Evolutionary conservation across 805 yeast genomes (phyloP).

Genomic region (Candida coleopterorum): DNA sequence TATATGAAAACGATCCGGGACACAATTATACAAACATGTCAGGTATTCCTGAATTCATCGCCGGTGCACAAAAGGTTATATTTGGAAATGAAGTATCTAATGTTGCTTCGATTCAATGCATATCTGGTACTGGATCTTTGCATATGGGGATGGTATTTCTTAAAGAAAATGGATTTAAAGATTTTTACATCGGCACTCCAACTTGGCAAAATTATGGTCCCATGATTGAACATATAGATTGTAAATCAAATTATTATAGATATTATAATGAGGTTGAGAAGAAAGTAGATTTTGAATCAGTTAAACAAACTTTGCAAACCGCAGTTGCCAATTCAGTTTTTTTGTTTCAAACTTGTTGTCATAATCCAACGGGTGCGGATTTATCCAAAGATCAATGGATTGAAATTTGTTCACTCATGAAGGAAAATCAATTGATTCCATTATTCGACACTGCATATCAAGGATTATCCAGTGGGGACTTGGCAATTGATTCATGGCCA

Average conservation of each 20-base stretch:
- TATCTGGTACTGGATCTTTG: slow-evolving; percentile 40
- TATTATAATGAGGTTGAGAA: slow-evolving; percentile 28
- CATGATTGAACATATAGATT: slow-evolving; percentile 30
- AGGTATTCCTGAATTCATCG: slow-evolving; percentile 35
- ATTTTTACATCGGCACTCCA: slow-evolving; percentile 35
- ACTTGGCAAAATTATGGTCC: slow-evolving; percentile 37
- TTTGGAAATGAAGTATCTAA: slow-evolving; percentile 27
- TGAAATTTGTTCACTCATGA: slow-evolving; percentile 21
- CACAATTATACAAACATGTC: slow-evolving; percentile 41
- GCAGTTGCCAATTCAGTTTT: slow-evolving; percentile 34
- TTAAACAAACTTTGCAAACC: slow-evolving; percentile 20
- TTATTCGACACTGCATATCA: slow-evolving; percentile 40
- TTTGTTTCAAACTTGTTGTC: slow-evolving; percentile 40
- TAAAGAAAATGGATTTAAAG: slow-evolving; percentile 17
- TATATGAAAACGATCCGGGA: slow-evolving; percentile 35
- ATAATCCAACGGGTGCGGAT: slow-evolving; percentile 43
- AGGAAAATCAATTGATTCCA: slow-evolving; percentile 22
- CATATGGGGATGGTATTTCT: slow-evolving; percentile 33
- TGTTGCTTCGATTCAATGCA: slow-evolving; percentile 33
- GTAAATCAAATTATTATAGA: slow-evolving; percentile 20
- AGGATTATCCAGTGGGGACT: slow-evolving; percentile 49
- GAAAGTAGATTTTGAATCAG: slow-evolving; percentile 24
- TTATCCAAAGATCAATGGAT: slow-evolving; percentile 34
- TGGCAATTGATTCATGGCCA: slow-evolving; percentile 48
- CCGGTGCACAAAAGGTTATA: slow-evolving; percentile 30